Conservation (phyloP, 2,329 filamentous ascomycete species). For the Alternaria conjuncta region DNA sequence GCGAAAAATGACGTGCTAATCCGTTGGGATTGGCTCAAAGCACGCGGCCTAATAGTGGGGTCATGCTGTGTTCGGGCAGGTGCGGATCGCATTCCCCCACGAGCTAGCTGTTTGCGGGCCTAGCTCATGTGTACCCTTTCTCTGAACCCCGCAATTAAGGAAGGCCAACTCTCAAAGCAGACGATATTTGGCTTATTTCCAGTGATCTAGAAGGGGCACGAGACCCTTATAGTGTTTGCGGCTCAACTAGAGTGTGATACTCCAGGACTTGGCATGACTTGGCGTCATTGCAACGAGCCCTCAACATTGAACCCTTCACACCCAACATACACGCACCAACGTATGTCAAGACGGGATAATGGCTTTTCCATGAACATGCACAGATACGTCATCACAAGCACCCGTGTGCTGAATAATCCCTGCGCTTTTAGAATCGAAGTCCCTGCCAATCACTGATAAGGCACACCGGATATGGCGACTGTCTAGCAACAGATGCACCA, state of each 20-base stretch:
- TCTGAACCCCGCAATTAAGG: background rate
- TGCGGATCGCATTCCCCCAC: background rate
- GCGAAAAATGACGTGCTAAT: conserved; percentile 19
- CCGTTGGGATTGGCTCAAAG: conserved; percentile 11
- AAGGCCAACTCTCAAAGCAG: background rate
- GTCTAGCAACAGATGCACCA: background rate
- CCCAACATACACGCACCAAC: background rate
- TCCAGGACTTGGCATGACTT: background rate
- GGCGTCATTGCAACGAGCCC: background rate
- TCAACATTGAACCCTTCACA: background rate
- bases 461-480: background rate
- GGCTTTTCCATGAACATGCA: background rate
- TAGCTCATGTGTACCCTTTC: background rate
- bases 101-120: background rate
- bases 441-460: background rate
- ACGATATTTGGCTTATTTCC: background rate
- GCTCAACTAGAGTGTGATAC: background rate
- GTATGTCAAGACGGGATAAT: background rate
- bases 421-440: too few relatives aligned
- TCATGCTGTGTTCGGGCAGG: conserved; percentile 1
- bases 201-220: background rate
- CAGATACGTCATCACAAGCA: background rate
- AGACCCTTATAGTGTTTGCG: background rate
- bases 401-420: background rate
- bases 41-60: conserved; percentile 6